Evolutionary conservation across 805 yeast genomes (phyloP).

Genomic region (Wickerhamiella sorbophila): DNA sequence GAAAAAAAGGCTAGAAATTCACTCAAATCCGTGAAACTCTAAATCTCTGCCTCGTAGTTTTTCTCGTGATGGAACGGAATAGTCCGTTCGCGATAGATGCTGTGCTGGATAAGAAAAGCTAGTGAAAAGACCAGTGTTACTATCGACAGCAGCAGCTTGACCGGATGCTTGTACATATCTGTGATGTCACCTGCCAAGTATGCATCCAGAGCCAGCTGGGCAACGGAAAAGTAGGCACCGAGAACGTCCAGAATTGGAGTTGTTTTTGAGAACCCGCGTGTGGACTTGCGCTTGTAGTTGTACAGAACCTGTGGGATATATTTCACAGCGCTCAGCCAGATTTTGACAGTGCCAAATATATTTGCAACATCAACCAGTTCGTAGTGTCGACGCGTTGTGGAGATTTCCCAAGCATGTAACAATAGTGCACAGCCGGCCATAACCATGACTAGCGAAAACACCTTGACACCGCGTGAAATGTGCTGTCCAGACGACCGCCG

Average conservation of each 20-base stretch:
- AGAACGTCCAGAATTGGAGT: slow-evolving; percentile 30
- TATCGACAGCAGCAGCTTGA: slow-evolving; percentile 31
- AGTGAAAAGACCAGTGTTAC: slow-evolving; percentile 24
- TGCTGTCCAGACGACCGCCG: slow-evolving; percentile 22
- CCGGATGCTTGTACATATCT: slow-evolving; percentile 29
- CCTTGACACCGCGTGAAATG: slow-evolving; percentile 18
- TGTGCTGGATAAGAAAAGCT: slow-evolving; percentile 23
- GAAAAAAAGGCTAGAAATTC: no score
- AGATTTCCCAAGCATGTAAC: slow-evolving; percentile 20
- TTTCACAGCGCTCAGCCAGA: slow-evolving; percentile 32
- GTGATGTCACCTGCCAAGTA: slow-evolving; percentile 22
- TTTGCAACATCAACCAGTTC: slow-evolving; percentile 28
- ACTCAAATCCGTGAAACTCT: no score
- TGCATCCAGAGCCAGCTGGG: slow-evolving; percentile 31
- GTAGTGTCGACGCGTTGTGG: slow-evolving; percentile 17
- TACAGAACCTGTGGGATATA: slow-evolving; percentile 36
- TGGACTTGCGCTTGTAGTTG: slow-evolving; percentile 30
- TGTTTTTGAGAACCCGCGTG: slow-evolving; percentile 33
- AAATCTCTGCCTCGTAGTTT: slow-evolving; percentile 9
- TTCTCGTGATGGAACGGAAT: slow-evolving; percentile 10
- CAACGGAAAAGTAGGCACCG: slow-evolving; percentile 30
- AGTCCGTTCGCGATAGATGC: slow-evolving; percentile 12
- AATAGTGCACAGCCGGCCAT: slow-evolving; percentile 14
- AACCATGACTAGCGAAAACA: slow-evolving; percentile 13
- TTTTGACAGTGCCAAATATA: slow-evolving; percentile 32